phyloP scores from a whole-genome alignment of 495 filamentous ascomycete species.

The Collariella sp. region DNA sequence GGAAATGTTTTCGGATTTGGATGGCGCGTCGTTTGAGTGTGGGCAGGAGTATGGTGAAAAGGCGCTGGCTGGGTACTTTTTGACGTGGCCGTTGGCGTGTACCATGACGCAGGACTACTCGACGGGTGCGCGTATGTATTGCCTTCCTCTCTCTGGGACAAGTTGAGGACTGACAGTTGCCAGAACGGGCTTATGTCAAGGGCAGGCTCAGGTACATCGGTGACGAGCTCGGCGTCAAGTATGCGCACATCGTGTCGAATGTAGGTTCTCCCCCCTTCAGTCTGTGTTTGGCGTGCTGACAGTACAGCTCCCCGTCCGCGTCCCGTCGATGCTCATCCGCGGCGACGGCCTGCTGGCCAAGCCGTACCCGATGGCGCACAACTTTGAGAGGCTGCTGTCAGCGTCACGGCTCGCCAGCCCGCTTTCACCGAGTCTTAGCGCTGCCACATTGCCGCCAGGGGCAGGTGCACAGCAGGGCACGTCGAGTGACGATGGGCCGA shows the following conservation, averaged over 20 bases:
- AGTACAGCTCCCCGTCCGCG: slow-evolving; percentile 24
- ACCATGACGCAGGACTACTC: slow-evolving; percentile 39
- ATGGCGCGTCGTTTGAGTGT: slow-evolving; percentile 27
- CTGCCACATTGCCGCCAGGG: slow-evolving; percentile 33
- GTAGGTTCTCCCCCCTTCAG: slow-evolving; percentile 21
- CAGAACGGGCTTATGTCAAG: slow-evolving; percentile 36
- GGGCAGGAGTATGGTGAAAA: slow-evolving; percentile 32
- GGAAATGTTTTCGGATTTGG: slow-evolving; percentile 14
- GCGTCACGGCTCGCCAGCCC: slow-evolving; percentile 8
- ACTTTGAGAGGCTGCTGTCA: slow-evolving; percentile 28
- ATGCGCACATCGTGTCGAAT: slow-evolving; percentile 38
- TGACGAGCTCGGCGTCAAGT: slow-evolving; percentile 38
- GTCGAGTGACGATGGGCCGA: not conserved
- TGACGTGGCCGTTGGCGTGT: slow-evolving; percentile 31
- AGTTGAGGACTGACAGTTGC: not conserved
- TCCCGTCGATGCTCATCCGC: slow-evolving; percentile 47
- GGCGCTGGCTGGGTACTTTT: slow-evolving; percentile 40
- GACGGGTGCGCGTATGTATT: slow-evolving; percentile 33
- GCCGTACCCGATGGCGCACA: slow-evolving; percentile 24
- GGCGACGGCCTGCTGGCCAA: slow-evolving; percentile 35
- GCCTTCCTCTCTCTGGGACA: too few species aligned
- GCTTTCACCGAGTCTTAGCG: slow-evolving; percentile 14
- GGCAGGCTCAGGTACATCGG: slow-evolving; percentile 42
- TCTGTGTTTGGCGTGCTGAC: not conserved
- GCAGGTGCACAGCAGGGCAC: slow-evolving; percentile 28